These are phyloP conservation scores for Kernera saxatilis DNA, from an alignment of 345 rosid genomes.

Conservation along the genomic window DNA sequence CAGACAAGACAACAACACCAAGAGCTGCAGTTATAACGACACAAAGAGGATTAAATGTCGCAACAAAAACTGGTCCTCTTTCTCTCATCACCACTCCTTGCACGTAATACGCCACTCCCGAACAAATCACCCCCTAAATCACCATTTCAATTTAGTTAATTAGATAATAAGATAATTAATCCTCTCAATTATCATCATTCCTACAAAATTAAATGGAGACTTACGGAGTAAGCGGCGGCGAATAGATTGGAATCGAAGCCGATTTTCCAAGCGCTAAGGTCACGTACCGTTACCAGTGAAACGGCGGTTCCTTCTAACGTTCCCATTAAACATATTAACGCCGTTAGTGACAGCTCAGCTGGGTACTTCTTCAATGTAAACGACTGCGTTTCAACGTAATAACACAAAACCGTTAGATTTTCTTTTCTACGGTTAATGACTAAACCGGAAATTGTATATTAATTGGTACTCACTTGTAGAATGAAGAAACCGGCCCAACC, in stretches of 20 bases:
- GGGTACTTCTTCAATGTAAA: conserved; percentile 79
- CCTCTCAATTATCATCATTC: not conserved
- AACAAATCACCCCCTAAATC: conserved; percentile 80
- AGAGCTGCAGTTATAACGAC: conserved; percentile 78
- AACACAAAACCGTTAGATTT: not conserved
- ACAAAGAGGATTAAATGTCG: conserved; percentile 85
- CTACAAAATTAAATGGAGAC: not conserved
- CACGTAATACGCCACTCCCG: conserved; percentile 77
- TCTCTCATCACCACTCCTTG: conserved; percentile 70
- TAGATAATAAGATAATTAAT: not conserved
- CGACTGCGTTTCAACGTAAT: conserved; percentile 39
- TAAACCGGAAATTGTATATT: conserved; percentile 11
- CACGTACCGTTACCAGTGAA: conserved; percentile 63
- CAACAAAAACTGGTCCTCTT: conserved; percentile 81
- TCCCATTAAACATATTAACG: conserved; percentile 81
- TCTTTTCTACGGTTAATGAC: not conserved
- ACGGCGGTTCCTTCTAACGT: conserved; percentile 55
- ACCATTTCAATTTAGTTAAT: not conserved
- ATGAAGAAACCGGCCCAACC: conserved; percentile 89
- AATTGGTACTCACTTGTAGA: conserved; percentile 51
- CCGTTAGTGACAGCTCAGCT: conserved; percentile 76
- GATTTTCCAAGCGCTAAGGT: conserved; percentile 68
- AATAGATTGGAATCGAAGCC: conserved; percentile 76
- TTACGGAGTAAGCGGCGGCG: conserved; percentile 78
- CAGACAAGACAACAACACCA: conserved; percentile 60